Base-by-base conservation (phyloP, 495 filamentous ascomycete species). In the Aspergillus baeticus region DNA sequence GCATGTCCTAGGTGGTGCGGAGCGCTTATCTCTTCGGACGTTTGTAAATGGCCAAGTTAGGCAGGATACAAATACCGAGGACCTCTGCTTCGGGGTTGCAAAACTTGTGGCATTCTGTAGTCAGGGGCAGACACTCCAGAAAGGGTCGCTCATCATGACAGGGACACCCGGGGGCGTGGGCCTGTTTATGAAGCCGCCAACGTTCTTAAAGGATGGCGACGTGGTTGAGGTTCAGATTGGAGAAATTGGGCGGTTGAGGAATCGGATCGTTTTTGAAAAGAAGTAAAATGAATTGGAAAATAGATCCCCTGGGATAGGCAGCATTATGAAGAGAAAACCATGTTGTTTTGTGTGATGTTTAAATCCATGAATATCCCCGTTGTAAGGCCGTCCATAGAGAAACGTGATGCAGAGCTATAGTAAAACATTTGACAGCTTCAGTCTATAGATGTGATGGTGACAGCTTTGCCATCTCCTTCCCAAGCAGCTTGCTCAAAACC, bases 111-210 rank as follows among this genome's bases (percentile, higher is more conserved):
- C 79, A 0, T 84, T 87, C 58, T 65, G 89, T 23, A 84, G 79
- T 59, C 83, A 81, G 62, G 87, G 86, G 34, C 86, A 84, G 17
- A 89, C 87, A 8, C 61, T 89, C 38, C 59, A 85, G 44, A 83
- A 83, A 10, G 87, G 87, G 2, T 84, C 87, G 65, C 33, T 89
- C 34, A 86, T 90, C 48, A 87, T 87, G 57, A 89, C 87, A 23
- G 87, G 87, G 56, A 90, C 87, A 20, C 42, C 42, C 3, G 42
- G 42, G 11, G 42, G 42, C n/a, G 42, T 45, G 42, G 42, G 42
- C 11, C 10, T 45, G 42, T 45, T 45, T 22, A 45, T 45, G 42
- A 41, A 54, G 20, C 50, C 51, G 62, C 42, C 42, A 22, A 21
- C 15, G 1, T 45, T 45, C 10, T 21, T 45, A 11, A 45, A 45